phyloP scores from a whole-genome alignment of 148 eudicot species.

The Euryodendron excelsum region DNA sequence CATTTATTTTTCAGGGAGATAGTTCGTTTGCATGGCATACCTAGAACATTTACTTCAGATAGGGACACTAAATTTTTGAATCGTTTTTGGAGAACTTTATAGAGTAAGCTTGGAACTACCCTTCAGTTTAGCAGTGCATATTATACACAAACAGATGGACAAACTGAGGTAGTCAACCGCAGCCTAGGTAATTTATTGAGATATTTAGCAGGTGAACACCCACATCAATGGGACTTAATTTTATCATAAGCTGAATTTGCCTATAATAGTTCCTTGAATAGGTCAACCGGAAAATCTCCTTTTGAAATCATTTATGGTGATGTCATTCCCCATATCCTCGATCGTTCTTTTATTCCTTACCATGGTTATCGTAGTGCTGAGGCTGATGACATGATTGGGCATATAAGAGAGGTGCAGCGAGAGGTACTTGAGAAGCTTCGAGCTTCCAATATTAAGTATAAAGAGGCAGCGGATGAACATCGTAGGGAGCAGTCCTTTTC shows the following conservation, averaged over 20 bases:
- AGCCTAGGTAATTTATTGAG: not conserved
- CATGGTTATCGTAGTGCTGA: too few species aligned
- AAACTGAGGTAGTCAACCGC: not conserved
- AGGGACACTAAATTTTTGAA: not conserved
- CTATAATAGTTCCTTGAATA: not conserved
- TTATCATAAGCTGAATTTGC: not conserved
- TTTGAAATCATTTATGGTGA: not conserved
- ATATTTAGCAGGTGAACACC: not conserved
- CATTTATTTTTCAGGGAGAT: not conserved
- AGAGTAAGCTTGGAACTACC: not conserved
- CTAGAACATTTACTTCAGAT: not conserved
- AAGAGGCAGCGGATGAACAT: too few species aligned
- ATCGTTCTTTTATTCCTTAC: too few species aligned
- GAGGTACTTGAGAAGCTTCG: too few species aligned
- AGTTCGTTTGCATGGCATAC: not conserved
- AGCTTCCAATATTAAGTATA: too few species aligned
- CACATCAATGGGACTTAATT: not conserved
- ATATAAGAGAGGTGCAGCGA: too few species aligned
- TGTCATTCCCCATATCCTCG: too few species aligned
- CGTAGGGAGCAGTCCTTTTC: too few species aligned
- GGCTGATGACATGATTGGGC: too few species aligned
- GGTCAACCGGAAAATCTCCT: not conserved
- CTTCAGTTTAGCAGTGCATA: not conserved
- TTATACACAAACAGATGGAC: not conserved
- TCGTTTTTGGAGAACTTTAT: not conserved